phyloP scores from a whole-genome alignment of 2,329 filamentous ascomycete genomes.

The Cercospora canescens region DNA sequence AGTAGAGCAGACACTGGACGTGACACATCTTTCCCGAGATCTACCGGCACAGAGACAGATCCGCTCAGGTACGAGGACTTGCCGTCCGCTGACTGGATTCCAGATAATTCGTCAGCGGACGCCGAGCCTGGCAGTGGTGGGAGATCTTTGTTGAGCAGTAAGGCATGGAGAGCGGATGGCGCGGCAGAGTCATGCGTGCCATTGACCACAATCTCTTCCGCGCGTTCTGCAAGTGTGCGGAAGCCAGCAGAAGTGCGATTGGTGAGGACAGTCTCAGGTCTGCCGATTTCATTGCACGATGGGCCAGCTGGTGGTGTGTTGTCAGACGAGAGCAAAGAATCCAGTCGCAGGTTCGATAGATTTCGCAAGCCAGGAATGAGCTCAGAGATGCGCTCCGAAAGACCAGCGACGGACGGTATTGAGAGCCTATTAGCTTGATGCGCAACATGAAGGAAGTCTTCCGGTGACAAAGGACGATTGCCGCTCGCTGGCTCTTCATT shows the following conservation, averaged over 20 bases:
- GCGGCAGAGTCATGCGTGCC: conserved; percentile 39
- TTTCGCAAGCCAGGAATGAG: conserved; percentile 46
- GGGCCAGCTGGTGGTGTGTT: conserved; percentile 32
- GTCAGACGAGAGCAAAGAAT: conserved; percentile 40
- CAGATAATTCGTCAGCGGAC: conserved; percentile 31
- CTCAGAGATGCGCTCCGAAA: conserved; percentile 49
- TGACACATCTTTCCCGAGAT: conserved; percentile 26
- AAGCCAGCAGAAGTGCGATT: conserved; percentile 40
- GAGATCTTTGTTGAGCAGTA: conserved; percentile 38
- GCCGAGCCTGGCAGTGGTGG: conserved; percentile 36
- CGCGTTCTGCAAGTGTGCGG: conserved; percentile 38
- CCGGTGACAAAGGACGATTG: conserved; percentile 41
- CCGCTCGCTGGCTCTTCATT: conserved; percentile 21
- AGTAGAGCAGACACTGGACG: conserved; percentile 33
- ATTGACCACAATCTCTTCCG: conserved; percentile 39
- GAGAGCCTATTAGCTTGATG: conserved; percentile 47
- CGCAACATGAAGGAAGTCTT: conserved; percentile 43
- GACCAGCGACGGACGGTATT: conserved; percentile 47
- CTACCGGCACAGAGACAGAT: conserved; percentile 35
- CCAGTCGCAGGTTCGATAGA: conserved; percentile 36
- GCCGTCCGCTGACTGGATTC: conserved; percentile 23
- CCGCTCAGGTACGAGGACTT: conserved; percentile 34
- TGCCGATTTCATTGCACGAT: conserved; percentile 21
- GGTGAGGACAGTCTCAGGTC: conserved; percentile 37
- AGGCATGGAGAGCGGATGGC: conserved; percentile 18